Evolutionary conservation across 805 yeast species (phyloP), one percentile per base, ranked within the genome.

Genomic region (Ogataea philodendri): DNA sequence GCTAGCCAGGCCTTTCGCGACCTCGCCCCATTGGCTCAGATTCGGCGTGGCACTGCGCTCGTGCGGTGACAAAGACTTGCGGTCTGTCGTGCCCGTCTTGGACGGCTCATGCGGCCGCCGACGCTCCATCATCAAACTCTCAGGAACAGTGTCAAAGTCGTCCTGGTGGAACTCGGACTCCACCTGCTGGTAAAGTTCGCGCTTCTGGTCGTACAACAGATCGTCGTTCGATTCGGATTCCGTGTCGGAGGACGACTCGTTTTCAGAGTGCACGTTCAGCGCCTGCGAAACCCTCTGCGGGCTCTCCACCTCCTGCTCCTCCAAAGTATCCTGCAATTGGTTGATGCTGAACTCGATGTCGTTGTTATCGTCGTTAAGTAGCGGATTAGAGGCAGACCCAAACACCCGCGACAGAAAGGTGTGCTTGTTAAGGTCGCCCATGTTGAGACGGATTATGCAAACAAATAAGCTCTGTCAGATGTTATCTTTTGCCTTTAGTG

Each of bases 351-450:
- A 47, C 27, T 52, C 53, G 7, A 47, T 36, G 14, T 55, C 54
- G 22, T 45, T 42, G 36, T 47, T 54, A 30, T 54, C 59, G 16
- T 56, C 60, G 28, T 49, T 57, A 11, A 52, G 39, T 22, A 62
- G 44, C 6, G 67, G 67, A 15, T 52, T 49, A 9, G 51, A 50
- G 24, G 39, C 49, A 1, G 49, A 35, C 4, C 84, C 85, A 57
- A 79, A 78, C 15, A 79, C 81, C 26, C 84, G 64, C 7, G 82
- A 76, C 41, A 79, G 63, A 49, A 79, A 79, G 5, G 84, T 78
- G 47, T 76, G 77, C 35, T 63, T 63, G 39, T 56, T 54, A 14
- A 39, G 34, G 31, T 54, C 57, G 15, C 45, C 32, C 32, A 39
- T 40, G 31, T 34, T 38, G n/a, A n/a, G n/a, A n/a, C n/a, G n/a